Evolutionary conservation across 2,329 filamentous ascomycete species (phyloP).

Genomic region (Paecilomyces niveus): DNA sequence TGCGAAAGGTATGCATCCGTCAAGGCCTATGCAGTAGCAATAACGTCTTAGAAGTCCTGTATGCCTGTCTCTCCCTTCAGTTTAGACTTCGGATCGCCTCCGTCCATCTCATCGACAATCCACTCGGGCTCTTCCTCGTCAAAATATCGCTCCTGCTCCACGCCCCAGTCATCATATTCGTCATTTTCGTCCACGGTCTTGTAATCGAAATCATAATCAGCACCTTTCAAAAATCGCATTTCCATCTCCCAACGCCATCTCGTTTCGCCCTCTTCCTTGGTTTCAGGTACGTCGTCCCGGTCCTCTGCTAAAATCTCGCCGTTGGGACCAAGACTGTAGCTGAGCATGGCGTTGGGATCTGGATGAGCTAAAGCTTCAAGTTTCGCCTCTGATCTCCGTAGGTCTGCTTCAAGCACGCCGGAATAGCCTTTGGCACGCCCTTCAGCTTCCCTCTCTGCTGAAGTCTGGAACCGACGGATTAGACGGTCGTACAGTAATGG

Average conservation of each 20-base stretch:
- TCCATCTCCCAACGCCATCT: conserved; percentile 68
- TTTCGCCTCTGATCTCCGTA: conserved; percentile 69
- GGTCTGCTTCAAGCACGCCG: conserved; percentile 68
- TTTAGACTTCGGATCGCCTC: conserved; percentile 16
- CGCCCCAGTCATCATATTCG: conserved; percentile 59
- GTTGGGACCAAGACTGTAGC: conserved; percentile 43
- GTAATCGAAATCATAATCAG: conserved; percentile 76
- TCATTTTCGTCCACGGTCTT: conserved; percentile 61
- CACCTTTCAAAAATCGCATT: conserved; percentile 65
- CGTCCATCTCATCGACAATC: conserved; percentile 41
- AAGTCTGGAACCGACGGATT: conserved; percentile 67
- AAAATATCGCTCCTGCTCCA: conserved; percentile 70
- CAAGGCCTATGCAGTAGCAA: not conserved
- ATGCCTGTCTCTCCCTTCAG: conserved; percentile 59
- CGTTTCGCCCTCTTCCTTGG: conserved; percentile 58
- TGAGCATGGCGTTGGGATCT: conserved; percentile 43
- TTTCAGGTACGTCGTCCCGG: conserved; percentile 49
- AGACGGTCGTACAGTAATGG: conserved; percentile 76
- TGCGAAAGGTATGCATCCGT: not conserved
- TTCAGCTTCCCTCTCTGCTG: conserved; percentile 66
- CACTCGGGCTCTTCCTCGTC: conserved; percentile 69
- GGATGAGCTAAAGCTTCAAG: conserved; percentile 55
- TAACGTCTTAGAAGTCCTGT: conserved; percentile 57
- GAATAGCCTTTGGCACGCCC: conserved; percentile 70
- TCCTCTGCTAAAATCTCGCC: conserved; percentile 55